Base-by-base conservation (phyloP, 2,329 filamentous ascomycete genomes). In the Xylaria sp. region DNA sequence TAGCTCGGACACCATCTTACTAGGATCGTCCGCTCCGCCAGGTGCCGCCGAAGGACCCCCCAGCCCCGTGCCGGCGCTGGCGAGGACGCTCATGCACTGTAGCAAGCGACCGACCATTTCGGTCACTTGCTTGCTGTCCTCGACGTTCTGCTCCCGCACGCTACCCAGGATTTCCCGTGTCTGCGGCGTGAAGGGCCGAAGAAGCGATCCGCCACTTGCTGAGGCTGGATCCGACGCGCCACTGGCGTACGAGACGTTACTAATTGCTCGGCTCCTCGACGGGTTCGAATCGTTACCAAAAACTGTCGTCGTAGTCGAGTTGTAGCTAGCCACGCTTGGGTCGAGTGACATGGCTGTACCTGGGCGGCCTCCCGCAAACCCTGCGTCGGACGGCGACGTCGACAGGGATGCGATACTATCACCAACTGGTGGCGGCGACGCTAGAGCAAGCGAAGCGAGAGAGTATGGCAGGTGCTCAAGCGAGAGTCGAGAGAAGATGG, bases 61-160 rank as follows among this genome's bases (percentile, higher is more conserved):
- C 8, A 87, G 88, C 1, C 86, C 66, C 7, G 70, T 71, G 21
- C 84, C 91, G 12, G 97, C 88, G 69, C 90, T 90, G 2, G 93
- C 92, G 24, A 99, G 84, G 7, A 99, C 94, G 78, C 92, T 95
- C 80, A 98, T 91, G 79, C 96, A 99, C 82, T 99, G 96, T 71
- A 99, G 84, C 93, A 99, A 97, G 59, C 95, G 86, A 0, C 94
- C 96, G 0, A 98, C 94, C 73, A 95, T 97, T 74, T 98, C 94
- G 0, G 96, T 97, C 62, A 98, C 89, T 76, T 96, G 89, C 77
- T 93, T 88, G 57, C 89, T 91, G 75, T 92, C 88, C 78, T 90
- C 88, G 14, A 88, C 82, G 76, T 89, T 89, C 75, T 88, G 86
- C 75, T 89, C 85, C 64, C 85, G 84, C 57, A 85, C 78, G 69